Base-by-base conservation (phyloP, 1,284 basidiomycete species). In the Cystobasidiaceae sp. region DNA sequence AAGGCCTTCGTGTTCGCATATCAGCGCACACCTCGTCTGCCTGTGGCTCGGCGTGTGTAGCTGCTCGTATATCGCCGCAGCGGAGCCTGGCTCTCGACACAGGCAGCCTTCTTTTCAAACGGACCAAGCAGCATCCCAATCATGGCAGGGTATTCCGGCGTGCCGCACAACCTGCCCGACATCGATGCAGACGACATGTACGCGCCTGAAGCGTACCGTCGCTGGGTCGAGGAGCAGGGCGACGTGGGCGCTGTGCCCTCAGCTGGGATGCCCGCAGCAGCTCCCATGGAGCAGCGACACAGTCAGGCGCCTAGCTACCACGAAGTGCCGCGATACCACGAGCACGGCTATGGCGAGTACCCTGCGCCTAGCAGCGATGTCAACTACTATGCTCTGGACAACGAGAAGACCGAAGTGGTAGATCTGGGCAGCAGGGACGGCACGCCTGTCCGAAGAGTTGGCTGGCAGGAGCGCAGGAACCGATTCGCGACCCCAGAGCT, bases 401-500 rank as follows among this genome's bases (percentile, higher is more conserved):
- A n/a, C n/a, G n/a, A n/a, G 2, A 50, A 62, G 48, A 27, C 32
- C 19, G 60, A 49, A 34, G 54, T 51, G 60, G 27, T 28, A 33
- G 49, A 62, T 8, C 60, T 21, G 44, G n/a, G 25, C 7, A 39
- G 46, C 28, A 52, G 43, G 7, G 37, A 17, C 15, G 23, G 37
- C 21, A 44, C 54, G 9, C 54, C 54, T 9, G 39, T 56, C 2
- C 37, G 34, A 17, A 37, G 25, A 4, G 37, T 43, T 28, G 54
- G 37, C 41, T 56, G 41, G 13, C 39, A 30, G 7, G 11, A 27
- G 8, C 41, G 15, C 27, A 33, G 25, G 25, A 44, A 37, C 25
- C 61, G 61, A 7, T 64, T 56, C 25, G 61, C 61, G 9, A 64
- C 61, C 7, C 61, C 61, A 39, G 61, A 64, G 45, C 51, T 64